phyloP scores from a whole-genome alignment of 331 rosid genomes.

The Phaseolus coccineus region DNA sequence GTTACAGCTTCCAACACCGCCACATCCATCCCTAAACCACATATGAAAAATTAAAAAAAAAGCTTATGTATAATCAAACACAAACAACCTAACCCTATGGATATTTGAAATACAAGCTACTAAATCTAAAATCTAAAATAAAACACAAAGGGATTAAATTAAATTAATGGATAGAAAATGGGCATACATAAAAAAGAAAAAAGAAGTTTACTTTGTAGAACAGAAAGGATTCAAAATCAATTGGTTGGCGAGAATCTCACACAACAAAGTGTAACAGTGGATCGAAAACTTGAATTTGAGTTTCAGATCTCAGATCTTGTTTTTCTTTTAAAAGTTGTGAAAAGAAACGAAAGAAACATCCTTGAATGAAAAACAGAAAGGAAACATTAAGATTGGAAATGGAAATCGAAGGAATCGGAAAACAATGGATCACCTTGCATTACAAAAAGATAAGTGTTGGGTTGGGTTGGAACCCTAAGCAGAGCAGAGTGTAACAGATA shows the following conservation, averaged over 20 bases:
- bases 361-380: constrained; percentile 10
- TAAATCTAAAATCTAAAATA: neutral
- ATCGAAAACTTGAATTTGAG: neutral
- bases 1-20: too few species aligned
- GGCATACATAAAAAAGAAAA: neutral
- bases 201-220: constrained; percentile 15
- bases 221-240: constrained; percentile 33
- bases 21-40: neutral
- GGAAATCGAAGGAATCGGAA: constrained; percentile 6
- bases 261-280: constrained; percentile 3
- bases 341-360: constrained; percentile 25
- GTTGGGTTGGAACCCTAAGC: constrained; percentile 55
- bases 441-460: constrained; percentile 31
- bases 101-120: neutral
- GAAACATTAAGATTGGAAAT: neutral
- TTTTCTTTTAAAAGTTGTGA: constrained; percentile 7
- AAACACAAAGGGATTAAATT: neutral
- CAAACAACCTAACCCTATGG: neutral
- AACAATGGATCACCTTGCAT: constrained; percentile 47
- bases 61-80: neutral
- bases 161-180: neutral
- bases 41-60: neutral
- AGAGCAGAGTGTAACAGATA: constrained; percentile 18
- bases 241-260: neutral
- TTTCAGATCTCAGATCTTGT: constrained; percentile 45